Evolutionary conservation across 2,329 filamentous ascomycete species (phyloP), one percentile per base, ranked within the genome.

Genomic region (Colletotrichum spinosum): DNA sequence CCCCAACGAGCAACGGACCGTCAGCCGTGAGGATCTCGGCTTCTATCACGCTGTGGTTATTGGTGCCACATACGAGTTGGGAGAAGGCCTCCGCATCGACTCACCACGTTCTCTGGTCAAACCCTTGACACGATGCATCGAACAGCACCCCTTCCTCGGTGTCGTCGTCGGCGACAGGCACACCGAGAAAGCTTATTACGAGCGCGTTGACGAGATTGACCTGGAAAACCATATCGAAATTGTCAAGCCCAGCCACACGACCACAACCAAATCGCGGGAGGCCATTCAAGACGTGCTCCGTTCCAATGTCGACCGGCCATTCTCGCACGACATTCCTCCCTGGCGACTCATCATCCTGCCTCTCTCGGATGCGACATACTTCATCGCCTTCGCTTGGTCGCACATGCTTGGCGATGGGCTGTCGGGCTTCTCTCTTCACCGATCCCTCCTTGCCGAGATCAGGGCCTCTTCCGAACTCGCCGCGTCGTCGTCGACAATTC

Each of bases 381-480:
- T 79, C 46, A 71, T 82, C 7, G 72, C 75, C 0, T 83, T 82
- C 56, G 71, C 74, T 1, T 83, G 73, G 69, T 83, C 80, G 0
- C 82, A 84, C 70, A 71, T 74, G 2, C 71, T 81, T 4, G 79
- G 78, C 8, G 82, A 84, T 66, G 83, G 81, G 0, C 75, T 74
- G 42, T 78, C 77, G 0, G 81, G 80, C 6, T 55, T 76, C 0
- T 69, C 76, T 5, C 83, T 85, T 60, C 81, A 84, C 60, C 72
- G 69, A 4, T 74, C 78, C 0, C 78, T 84, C 51, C 69, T 81
- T 10, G 25, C 72, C 5, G 73, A 70, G 3, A 55, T 71, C 12
- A 38, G 53, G 13, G 17, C 10, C n/a, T 4, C 33, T 6, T 4
- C 33, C 10, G 33, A 13, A 2, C 33, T 4, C 3, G 11, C 15